A percentile compares a stretch with the other conserved stretches of the same genome.
These are phyloP conservation scores for Tremella fuciformis DNA, from an alignment of 768 basidiomycete genomes.

Conservation along the genomic window DNA sequence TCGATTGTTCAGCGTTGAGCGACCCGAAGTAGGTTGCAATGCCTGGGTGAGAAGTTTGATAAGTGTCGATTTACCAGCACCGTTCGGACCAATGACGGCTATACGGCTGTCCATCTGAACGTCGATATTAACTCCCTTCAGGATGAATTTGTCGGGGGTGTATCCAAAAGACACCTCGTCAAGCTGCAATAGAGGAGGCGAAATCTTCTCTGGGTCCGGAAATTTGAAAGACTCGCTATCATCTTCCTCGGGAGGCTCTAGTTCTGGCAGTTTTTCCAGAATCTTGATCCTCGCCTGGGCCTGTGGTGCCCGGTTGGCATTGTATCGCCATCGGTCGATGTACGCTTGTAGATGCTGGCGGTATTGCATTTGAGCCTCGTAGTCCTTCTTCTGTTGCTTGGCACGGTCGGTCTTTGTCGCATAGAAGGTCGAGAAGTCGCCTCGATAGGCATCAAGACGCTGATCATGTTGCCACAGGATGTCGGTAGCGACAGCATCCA, in stretches of 20 bases:
- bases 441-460: slow-evolving; percentile 95
- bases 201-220: slow-evolving; percentile 95
- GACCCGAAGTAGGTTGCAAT: slow-evolving; percentile 68
- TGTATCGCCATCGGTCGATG: slow-evolving; percentile 97
- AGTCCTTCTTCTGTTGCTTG: slow-evolving; percentile 82
- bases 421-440: slow-evolving; percentile 99
- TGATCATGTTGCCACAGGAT: slow-evolving; percentile 91
- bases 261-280: slow-evolving; percentile 83
- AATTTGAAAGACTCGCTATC: slow-evolving; percentile 95
- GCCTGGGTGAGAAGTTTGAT: slow-evolving; percentile 91
- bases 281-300: slow-evolving; percentile 73
- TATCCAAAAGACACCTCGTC: slow-evolving; percentile 90
- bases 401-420: slow-evolving; percentile 96
- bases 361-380: slow-evolving; percentile 93
- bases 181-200: slow-evolving; percentile 89
- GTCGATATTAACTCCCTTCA: slow-evolving; percentile 80
- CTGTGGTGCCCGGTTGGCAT: slow-evolving; percentile 90
- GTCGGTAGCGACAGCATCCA: slow-evolving; percentile 95
- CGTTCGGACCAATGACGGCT: slow-evolving; percentile 91
- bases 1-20: slow-evolving; percentile 85
- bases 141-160: slow-evolving; percentile 66
- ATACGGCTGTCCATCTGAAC: slow-evolving; percentile 92
- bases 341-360: slow-evolving; percentile 93
- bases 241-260: slow-evolving; percentile 86
- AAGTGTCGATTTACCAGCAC: slow-evolving; percentile 95